These are phyloP conservation scores for Diplogelasinospora grovesii DNA, from an alignment of 495 filamentous ascomycete genomes.

Conservation along the genomic window DNA sequence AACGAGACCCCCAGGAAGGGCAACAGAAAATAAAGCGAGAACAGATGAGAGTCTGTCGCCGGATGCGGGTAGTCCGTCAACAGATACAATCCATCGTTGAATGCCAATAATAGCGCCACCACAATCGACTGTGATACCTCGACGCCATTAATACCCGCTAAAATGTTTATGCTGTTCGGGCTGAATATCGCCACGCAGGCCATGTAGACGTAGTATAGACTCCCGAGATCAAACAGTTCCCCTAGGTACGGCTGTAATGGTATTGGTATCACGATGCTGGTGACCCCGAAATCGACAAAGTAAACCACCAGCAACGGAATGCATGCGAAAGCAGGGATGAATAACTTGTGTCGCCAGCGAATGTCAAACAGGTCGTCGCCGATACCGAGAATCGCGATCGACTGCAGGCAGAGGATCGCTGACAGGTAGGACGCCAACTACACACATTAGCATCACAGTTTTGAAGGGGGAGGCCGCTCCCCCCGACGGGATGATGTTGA, in stretches of 20 bases:
- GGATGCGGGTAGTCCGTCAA: slow-evolving; percentile 80
- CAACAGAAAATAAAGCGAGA: slow-evolving; percentile 88
- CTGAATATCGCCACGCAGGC: slow-evolving; percentile 89
- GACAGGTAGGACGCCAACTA: slow-evolving; percentile 94
- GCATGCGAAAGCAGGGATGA: slow-evolving; percentile 90
- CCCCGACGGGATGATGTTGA: too few species aligned
- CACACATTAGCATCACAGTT: too few species aligned
- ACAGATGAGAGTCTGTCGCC: slow-evolving; percentile 90
- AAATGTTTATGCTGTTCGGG: slow-evolving; percentile 97
- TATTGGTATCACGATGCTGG: slow-evolving; percentile 82
- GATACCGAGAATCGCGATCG: slow-evolving; percentile 81
- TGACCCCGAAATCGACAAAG: slow-evolving; percentile 96
- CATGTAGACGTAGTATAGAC: slow-evolving; percentile 96
- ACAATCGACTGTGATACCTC: slow-evolving; percentile 92
- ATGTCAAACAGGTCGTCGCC: slow-evolving; percentile 97
- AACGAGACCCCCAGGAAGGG: slow-evolving; percentile 89
- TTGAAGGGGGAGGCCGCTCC: too few species aligned
- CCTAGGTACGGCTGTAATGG: slow-evolving; percentile 79
- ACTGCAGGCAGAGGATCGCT: slow-evolving; percentile 84
- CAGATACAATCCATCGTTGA: slow-evolving; percentile 79
- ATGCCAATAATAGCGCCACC: slow-evolving; percentile 72
- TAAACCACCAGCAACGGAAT: slow-evolving; percentile 96
- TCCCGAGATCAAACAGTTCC: slow-evolving; percentile 74
- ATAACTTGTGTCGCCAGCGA: slow-evolving; percentile 95
- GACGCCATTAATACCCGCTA: slow-evolving; percentile 95